Conservation (phyloP, 176 grass and related monocot genomes). For the Coix lacrymajobi region DNA sequence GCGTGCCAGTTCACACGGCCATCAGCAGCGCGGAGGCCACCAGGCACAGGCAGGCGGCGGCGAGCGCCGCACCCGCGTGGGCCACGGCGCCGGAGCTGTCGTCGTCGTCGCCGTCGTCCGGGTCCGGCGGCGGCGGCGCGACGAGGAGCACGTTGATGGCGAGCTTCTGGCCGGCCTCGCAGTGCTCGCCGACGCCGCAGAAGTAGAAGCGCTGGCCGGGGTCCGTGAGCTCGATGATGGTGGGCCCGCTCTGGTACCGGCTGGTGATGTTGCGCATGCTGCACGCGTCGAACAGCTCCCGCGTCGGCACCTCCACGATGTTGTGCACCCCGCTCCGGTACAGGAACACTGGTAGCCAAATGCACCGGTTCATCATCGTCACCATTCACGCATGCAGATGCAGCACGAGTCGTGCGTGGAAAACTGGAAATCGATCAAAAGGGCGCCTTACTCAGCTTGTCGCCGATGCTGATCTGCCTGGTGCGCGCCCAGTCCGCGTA, state of each 20-base stretch:
- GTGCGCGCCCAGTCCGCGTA: slow-evolving; percentile 62
- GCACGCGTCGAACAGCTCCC: slow-evolving; percentile 53
- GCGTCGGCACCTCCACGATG: slow-evolving; percentile 64
- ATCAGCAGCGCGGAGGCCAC: background rate
- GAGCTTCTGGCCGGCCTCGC: slow-evolving; percentile 74
- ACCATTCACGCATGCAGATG: background rate
- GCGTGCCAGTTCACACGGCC: background rate
- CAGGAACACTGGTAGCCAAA: slow-evolving; percentile 56
- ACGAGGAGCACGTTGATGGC: slow-evolving; percentile 48
- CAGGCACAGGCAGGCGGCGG: background rate
- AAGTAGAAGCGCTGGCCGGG: slow-evolving; percentile 62
- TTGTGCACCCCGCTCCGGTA: slow-evolving; percentile 65
- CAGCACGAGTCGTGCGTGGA: too few relatives aligned
- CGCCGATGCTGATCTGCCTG: slow-evolving; percentile 52
- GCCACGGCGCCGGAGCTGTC: background rate
- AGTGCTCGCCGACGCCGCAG: slow-evolving; percentile 77
- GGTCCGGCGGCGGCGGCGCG: background rate
- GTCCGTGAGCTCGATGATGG: slow-evolving; percentile 62
- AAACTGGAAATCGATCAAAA: too few relatives aligned
- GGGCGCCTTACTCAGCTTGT: slow-evolving; percentile 50
- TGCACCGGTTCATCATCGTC: too few relatives aligned
- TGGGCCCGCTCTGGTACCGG: slow-evolving; percentile 47
- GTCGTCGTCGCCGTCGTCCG: background rate
- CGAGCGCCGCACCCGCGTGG: background rate
- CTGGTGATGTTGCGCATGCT: slow-evolving; percentile 49